Percentiles rank a stretch among this genome's conserved stretches.
Evolutionary conservation across 768 basidiomycete genomes (phyloP).

Genomic region (Collybia sp.): DNA sequence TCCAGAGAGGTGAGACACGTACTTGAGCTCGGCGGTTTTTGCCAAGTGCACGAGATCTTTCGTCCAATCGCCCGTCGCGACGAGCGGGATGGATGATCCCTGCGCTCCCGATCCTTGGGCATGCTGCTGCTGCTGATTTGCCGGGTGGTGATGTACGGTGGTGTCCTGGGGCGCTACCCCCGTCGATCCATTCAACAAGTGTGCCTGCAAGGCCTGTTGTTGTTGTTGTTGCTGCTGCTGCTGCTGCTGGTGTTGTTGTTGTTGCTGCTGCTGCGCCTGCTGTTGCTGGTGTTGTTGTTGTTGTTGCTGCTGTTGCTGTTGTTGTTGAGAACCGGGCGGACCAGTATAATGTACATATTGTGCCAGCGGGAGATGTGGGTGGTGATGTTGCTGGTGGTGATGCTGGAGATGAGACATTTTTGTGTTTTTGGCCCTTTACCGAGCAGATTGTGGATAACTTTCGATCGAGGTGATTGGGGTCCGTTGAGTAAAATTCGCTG

Average conservation of each 20-base stretch:
- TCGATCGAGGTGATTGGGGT: constrained; percentile 38
- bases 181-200: not conserved
- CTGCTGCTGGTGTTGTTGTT: constrained; percentile 18
- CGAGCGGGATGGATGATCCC: constrained; percentile 36
- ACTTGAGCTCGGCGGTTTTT: constrained; percentile 88
- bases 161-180: not conserved
- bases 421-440: constrained; percentile 22
- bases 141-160: constrained; percentile 8
- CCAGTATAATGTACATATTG: constrained; percentile 35
- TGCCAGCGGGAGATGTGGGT: constrained; percentile 21
- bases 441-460: constrained; percentile 16
- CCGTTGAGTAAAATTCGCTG: constrained; percentile 2
- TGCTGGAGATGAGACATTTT: constrained; percentile 43
- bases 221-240: constrained; percentile 22
- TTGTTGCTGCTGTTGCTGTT: constrained; percentile 13
- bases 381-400: constrained; percentile 18
- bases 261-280: constrained; percentile 12
- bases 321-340: constrained; percentile 19
- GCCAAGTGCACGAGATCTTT: constrained; percentile 82
- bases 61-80: constrained; percentile 85
- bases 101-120: not conserved
- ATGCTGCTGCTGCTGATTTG: constrained; percentile 2
- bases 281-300: constrained; percentile 17
- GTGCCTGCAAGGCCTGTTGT: constrained; percentile 13
- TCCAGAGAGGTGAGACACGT: constrained; percentile 24